phyloP scores from a whole-genome alignment of 225 moss, liverwort and hornwort genomes.

The Anthoceros angustus region DNA sequence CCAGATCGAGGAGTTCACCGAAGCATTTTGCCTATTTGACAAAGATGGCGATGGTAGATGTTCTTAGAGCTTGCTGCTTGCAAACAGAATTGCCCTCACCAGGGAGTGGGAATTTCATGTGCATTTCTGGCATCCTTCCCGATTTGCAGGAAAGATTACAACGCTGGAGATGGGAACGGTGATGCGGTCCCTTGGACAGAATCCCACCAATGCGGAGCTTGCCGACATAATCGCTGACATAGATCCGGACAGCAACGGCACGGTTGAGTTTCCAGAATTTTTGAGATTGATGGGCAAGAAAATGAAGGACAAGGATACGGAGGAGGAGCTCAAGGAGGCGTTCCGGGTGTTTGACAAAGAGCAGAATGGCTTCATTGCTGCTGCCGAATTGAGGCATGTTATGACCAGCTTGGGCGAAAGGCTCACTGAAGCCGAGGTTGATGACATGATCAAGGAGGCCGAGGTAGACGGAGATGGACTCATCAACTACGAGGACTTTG shows the following conservation, averaged over 20 bases:
- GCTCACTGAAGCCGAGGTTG: constrained; percentile 69
- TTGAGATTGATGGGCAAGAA: constrained; percentile 71
- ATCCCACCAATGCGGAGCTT: constrained; percentile 73
- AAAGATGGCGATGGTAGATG: constrained; percentile 51
- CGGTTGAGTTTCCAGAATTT: constrained; percentile 78
- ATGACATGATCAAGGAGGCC: constrained; percentile 85
- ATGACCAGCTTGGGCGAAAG: constrained; percentile 86
- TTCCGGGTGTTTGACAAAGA: constrained; percentile 91
- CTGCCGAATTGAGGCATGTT: constrained; percentile 64
- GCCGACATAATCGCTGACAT: constrained; percentile 91
- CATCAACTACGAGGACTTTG: constrained; percentile 90
- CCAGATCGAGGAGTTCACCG: constrained; percentile 50
- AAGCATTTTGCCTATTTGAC: constrained; percentile 44
- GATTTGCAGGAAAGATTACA: constrained; percentile 46
- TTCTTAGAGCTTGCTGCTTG: background rate
- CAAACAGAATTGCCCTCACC: background rate
- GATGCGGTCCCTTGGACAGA: constrained; percentile 79
- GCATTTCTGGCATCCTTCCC: background rate
- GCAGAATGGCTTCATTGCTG: constrained; percentile 82
- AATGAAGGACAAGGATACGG: constrained; percentile 90
- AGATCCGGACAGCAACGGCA: constrained; percentile 69
- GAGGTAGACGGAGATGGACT: constrained; percentile 87
- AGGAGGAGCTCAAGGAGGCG: constrained; percentile 86
- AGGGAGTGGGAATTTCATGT: background rate
- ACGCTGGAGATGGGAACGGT: constrained; percentile 77